These are phyloP conservation scores for Tubosaeta brunneosetosa DNA, from an alignment of 768 basidiomycete genomes.

Conservation along the genomic window DNA sequence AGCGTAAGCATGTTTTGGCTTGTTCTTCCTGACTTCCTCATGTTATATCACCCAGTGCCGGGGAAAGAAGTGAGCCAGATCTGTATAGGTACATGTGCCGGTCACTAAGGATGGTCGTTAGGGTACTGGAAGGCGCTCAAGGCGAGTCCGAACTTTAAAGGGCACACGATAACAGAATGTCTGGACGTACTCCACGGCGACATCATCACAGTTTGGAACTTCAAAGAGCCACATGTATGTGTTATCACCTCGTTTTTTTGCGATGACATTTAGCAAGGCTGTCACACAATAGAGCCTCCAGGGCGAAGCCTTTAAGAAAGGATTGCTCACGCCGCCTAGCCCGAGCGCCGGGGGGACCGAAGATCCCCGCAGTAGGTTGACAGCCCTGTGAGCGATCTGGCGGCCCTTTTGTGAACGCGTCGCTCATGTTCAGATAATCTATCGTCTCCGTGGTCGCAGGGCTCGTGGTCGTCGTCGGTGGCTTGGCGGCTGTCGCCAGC, in stretches of 20 bases:
- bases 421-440: too few species aligned
- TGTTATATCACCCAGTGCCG: neutral
- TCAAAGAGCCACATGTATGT: conserved; percentile 3
- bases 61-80: neutral
- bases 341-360: neutral
- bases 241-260: neutral
- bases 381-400: too few species aligned
- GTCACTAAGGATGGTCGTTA: neutral
- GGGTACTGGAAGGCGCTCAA: neutral
- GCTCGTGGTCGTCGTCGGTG: too few species aligned
- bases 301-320: neutral
- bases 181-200: conserved; percentile 3
- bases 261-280: neutral
- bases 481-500: too few species aligned
- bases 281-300: neutral
- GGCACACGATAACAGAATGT: neutral
- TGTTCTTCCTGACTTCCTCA: neutral
- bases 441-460: too few species aligned
- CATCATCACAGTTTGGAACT: conserved; percentile 5
- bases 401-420: too few species aligned
- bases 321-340: neutral
- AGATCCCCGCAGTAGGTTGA: too few species aligned
- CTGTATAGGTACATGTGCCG: neutral
- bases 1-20: neutral
- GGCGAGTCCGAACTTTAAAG: neutral